Evolutionary conservation across 2,329 filamentous ascomycete genomes (phyloP), one percentile per base, ranked within the genome.

Genomic region (Beauveria caledonica): DNA sequence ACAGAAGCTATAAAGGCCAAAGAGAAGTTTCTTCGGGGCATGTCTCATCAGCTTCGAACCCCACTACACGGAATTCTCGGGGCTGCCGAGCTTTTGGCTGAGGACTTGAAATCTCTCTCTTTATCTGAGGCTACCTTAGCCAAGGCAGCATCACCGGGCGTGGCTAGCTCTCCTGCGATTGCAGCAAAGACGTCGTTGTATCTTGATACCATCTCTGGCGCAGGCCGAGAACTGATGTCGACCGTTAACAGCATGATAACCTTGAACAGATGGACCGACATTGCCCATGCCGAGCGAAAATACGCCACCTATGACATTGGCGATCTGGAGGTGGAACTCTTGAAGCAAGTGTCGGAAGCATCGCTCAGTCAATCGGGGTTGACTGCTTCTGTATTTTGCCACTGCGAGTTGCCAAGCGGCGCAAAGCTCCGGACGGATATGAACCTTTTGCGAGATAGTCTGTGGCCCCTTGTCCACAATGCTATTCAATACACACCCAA

Each of bases 11-110:
- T 78, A 60, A 65, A 66, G 13, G 75, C 75, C 0, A 79, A 78
- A 57, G 76, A 78, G 1, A 71, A 66, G 3, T 80, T 80, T 59
- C 66, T 79, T 0, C 70, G 77, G 4, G 74, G 76, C 0, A 72
- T 79, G 9, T 78, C 76, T 0, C 77, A 80, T 57, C 75, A 79
- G 40, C 72, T 80, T 0, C 71, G 77, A 42, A 80, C 77, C 0
- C 77, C 77, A 0, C 77, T 80, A 5, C 77, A 80, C 39, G 77
- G 77, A 0, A 77, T 79, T 2, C 68, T 79, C 0, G 71, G 70
- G 1, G 70, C 68, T 1, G 66, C 66, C 1, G 70, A 79, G 17
- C 64, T 79, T 0, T 66, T 79, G 1, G 71, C 70, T 0, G 77
- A 79, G 59, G 77, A 78, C 42, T 60, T 78, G 0, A 70, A 67